These are phyloP conservation scores for Avena atlantica DNA, from an alignment of 176 grass and related monocot species.

Conservation along the genomic window DNA sequence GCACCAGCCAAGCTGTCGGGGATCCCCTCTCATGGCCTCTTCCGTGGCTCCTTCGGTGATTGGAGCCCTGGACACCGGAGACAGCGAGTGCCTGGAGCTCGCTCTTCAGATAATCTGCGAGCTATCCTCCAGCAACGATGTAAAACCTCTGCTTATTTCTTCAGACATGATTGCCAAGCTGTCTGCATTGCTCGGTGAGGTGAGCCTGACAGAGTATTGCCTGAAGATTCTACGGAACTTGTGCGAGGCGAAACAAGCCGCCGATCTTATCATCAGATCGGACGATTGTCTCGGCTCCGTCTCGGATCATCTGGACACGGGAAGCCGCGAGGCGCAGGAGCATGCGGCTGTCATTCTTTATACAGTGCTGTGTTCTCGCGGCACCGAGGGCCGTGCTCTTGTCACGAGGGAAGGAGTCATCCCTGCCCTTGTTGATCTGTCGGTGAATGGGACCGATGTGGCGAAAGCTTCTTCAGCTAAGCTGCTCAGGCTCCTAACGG, in stretches of 20 bases:
- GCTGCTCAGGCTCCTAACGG: slow-evolving; percentile 69
- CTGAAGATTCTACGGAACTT: slow-evolving; percentile 66
- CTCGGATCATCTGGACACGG: slow-evolving; percentile 69
- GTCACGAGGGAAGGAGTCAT: slow-evolving; percentile 86
- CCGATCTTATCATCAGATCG: slow-evolving; percentile 45
- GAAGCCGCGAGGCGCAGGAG: slow-evolving; percentile 62
- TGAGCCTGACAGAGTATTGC: slow-evolving; percentile 53
- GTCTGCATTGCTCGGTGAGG: slow-evolving; percentile 53
- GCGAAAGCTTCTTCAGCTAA: slow-evolving; percentile 54
- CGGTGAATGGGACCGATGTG: slow-evolving; percentile 75
- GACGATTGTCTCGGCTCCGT: slow-evolving; percentile 62
- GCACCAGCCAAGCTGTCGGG: slow-evolving; percentile 43
- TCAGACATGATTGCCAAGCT: slow-evolving; percentile 63
- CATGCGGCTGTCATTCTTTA: slow-evolving; percentile 65
- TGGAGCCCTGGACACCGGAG: slow-evolving; percentile 52
- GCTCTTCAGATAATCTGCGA: slow-evolving; percentile 65
- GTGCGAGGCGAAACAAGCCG: slow-evolving; percentile 55
- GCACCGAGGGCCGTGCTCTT: slow-evolving; percentile 57
- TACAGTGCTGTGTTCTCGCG: slow-evolving; percentile 52
- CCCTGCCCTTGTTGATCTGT: slow-evolving; percentile 78
- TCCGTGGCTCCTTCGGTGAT: slow-evolving; percentile 54
- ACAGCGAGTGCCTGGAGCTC: slow-evolving; percentile 58
- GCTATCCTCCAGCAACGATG: slow-evolving; percentile 52
- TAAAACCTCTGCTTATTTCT: slow-evolving; percentile 58
- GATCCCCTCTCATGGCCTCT: slow-evolving; percentile 56